Percentiles rank a stretch among this genome's conserved stretches.
These are phyloP conservation scores for Ceratobasidium sp. DNA, from an alignment of 1,284 basidiomycete genomes.

Conservation along the genomic window DNA sequence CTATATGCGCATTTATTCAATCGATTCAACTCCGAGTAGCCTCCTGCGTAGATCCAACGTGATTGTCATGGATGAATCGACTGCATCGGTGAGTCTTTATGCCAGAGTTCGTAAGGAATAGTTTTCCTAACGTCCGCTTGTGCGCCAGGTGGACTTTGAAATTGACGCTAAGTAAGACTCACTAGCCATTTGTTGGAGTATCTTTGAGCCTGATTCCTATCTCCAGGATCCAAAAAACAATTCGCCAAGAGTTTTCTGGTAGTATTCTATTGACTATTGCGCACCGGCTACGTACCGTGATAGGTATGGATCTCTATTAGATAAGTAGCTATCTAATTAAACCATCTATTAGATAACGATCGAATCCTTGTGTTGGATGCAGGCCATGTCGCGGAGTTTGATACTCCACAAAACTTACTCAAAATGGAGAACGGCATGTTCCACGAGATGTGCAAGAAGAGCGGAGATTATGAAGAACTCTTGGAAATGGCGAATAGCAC, in stretches of 20 bases:
- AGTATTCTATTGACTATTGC: conserved; percentile 77
- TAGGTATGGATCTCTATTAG: conserved; percentile 3
- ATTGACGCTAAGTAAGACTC: conserved; percentile 52
- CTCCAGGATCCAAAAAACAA: conserved; percentile 74
- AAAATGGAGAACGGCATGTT: conserved; percentile 54
- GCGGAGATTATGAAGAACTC: conserved; percentile 52
- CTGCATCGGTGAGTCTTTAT: conserved; percentile 33
- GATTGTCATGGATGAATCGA: conserved; percentile 41
- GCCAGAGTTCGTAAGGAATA: too few relatives aligned
- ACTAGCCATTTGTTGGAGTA: too few relatives aligned
- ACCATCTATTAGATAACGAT: conserved; percentile 67
- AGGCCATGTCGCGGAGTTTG: conserved; percentile 53
- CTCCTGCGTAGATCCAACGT: conserved; percentile 33
- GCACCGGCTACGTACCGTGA: conserved; percentile 43
- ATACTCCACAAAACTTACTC: conserved; percentile 54
- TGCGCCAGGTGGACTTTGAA: conserved; percentile 64
- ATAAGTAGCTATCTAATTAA: conserved; percentile 10
- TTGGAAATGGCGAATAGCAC: too few relatives aligned
- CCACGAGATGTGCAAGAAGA: conserved; percentile 55
- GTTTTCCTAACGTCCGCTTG: not conserved
- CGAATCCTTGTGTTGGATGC: conserved; percentile 49
- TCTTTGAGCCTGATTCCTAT: not conserved
- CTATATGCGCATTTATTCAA: not conserved
- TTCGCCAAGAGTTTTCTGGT: conserved; percentile 76
- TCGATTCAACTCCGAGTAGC: not conserved